Evolutionary conservation across 1,284 basidiomycete species (phyloP).

Genomic region (Meira nashicola): DNA sequence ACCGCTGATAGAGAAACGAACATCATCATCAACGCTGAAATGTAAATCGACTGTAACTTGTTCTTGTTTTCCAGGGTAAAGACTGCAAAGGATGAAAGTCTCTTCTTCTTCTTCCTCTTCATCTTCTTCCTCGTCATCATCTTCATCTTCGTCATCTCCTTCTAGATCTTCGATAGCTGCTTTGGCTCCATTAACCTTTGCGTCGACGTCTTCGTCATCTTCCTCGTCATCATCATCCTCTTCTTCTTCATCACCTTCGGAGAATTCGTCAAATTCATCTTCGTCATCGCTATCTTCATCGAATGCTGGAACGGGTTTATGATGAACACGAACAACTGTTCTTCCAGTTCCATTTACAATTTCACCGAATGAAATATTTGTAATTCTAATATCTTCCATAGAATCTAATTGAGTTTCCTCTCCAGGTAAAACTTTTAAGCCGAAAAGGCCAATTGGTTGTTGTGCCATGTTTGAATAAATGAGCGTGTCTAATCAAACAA

Average conservation of each 20-base stretch:
- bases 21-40: slow-evolving; percentile 65
- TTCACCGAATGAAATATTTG: slow-evolving; percentile 76
- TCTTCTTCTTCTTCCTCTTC: slow-evolving; percentile 58
- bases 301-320: slow-evolving; percentile 58
- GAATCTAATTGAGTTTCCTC: slow-evolving; percentile 64
- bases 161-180: not conserved
- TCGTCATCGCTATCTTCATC: slow-evolving; percentile 35
- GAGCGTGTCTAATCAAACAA: no score
- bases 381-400: slow-evolving; percentile 70
- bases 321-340: slow-evolving; percentile 69
- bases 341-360: slow-evolving; percentile 63
- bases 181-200: slow-evolving; percentile 55
- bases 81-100: slow-evolving; percentile 55
- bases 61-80: slow-evolving; percentile 65
- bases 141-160: slow-evolving; percentile 54
- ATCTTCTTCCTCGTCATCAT: slow-evolving; percentile 44
- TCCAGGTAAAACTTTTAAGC: slow-evolving; percentile 60
- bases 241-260: slow-evolving; percentile 58
- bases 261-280: slow-evolving; percentile 59
- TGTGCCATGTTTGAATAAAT: slow-evolving; percentile 1
- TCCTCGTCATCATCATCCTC: slow-evolving; percentile 55
- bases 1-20: slow-evolving; percentile 70
- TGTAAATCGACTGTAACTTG: slow-evolving; percentile 62
- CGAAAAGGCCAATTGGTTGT: slow-evolving; percentile 32
- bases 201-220: slow-evolving; percentile 59